phyloP scores from a whole-genome alignment of 2,329 filamentous ascomycete genomes.

The Nothomitra cinnamomea region DNA sequence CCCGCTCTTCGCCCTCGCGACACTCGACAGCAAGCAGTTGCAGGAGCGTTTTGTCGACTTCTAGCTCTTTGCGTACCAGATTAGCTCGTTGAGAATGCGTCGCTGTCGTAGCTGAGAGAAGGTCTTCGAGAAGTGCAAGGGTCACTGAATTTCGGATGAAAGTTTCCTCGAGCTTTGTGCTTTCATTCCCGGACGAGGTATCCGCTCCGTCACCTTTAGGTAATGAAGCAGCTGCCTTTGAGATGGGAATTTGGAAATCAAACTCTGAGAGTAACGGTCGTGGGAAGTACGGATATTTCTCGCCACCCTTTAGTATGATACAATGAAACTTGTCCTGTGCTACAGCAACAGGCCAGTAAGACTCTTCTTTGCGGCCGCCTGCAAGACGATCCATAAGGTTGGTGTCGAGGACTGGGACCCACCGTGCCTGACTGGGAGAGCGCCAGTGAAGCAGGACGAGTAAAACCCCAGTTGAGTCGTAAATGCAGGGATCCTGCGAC shows the following conservation, averaged over 20 bases:
- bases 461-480: conserved; percentile 80
- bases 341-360: conserved; percentile 90
- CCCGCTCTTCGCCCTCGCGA: conserved; percentile 76
- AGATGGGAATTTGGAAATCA: conserved; percentile 71
- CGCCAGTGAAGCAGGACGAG: conserved; percentile 86
- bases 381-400: conserved; percentile 65
- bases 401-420: conserved; percentile 88
- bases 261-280: conserved; percentile 84
- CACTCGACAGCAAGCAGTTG: conserved; percentile 84
- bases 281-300: conserved; percentile 85
- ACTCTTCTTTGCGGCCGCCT: conserved; percentile 70
- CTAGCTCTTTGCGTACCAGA: conserved; percentile 56
- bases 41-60: conserved; percentile 77
- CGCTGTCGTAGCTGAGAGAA: conserved; percentile 49
- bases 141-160: conserved; percentile 61
- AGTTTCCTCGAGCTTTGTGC: conserved; percentile 55
- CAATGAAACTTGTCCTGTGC: conserved; percentile 89
- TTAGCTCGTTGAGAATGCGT: conserved; percentile 46
- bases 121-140: conserved; percentile 57
- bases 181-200: conserved; percentile 28
- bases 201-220: conserved; percentile 19
- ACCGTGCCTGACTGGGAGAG: conserved; percentile 63
- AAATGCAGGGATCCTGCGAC: conserved; percentile 74
- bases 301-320: conserved; percentile 93
- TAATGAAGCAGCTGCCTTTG: conserved; percentile 27